Conservation (phyloP, 345 rosid species). For the Eucalyptus rudis region DNA sequence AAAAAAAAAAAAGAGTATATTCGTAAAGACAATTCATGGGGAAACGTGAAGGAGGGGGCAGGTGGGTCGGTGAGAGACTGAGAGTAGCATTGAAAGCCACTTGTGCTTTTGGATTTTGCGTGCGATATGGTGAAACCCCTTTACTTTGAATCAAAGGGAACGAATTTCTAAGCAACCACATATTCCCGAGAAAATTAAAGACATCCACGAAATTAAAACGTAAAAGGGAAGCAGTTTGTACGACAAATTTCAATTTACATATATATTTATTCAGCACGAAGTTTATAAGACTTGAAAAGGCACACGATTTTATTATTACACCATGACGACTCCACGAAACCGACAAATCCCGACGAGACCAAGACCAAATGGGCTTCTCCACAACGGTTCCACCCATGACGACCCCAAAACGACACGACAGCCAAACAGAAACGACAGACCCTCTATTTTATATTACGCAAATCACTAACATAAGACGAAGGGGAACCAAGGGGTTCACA, state of each 20-base stretch:
- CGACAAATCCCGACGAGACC: neutral
- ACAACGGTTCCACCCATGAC: neutral
- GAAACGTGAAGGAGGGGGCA: neutral
- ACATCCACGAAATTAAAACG: neutral
- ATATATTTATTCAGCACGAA: neutral
- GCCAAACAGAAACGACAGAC: neutral
- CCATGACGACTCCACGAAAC: neutral
- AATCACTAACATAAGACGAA: neutral
- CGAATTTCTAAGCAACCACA: neutral
- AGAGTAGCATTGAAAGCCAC: neutral
- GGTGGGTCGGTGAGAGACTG: neutral
- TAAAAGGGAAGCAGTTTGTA: neutral
- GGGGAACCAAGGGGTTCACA: neutral
- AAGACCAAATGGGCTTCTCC: neutral
- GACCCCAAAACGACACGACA: neutral
- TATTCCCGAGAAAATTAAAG: neutral
- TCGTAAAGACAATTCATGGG: neutral
- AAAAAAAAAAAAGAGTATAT: too few relatives aligned
- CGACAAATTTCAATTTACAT: neutral
- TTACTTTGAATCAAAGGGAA: neutral
- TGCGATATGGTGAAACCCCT: neutral
- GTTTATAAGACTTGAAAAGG: neutral
- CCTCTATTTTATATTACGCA: neutral
- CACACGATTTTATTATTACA: neutral
- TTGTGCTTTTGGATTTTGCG: neutral